Percentiles rank a stretch among this genome's conserved stretches.
Evolutionary conservation across 2,329 filamentous ascomycete species (phyloP).

Genomic region (Metarhizium robertsii): DNA sequence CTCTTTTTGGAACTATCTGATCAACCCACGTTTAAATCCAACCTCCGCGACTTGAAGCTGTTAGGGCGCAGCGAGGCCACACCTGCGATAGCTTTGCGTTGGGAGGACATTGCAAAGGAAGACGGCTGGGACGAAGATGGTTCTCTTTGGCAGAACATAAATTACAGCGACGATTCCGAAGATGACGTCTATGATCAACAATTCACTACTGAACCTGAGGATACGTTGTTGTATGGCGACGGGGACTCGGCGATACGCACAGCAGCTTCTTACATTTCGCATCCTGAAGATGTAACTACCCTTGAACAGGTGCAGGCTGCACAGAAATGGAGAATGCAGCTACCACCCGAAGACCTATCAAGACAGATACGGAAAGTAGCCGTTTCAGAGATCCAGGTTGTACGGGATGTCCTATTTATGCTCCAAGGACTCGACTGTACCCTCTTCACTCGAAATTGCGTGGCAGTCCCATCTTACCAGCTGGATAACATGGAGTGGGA

Average conservation of each 20-base stretch:
- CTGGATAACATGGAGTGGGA: conserved; percentile 40
- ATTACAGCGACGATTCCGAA: conserved; percentile 60
- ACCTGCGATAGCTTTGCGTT: conserved; percentile 48
- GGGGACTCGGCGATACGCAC: conserved; percentile 16
- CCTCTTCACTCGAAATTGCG: conserved; percentile 46
- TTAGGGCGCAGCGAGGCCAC: conserved; percentile 34
- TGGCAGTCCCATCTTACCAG: conserved; percentile 32
- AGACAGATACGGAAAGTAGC: conserved; percentile 28
- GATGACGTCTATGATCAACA: conserved; percentile 28
- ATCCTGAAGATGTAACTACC: conserved; percentile 21
- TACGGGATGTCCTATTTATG: conserved; percentile 79
- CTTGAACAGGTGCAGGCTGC: conserved; percentile 21
- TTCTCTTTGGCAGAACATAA: conserved; percentile 60
- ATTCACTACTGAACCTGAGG: conserved; percentile 29
- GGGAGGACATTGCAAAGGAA: conserved; percentile 70
- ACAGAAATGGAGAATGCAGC: conserved; percentile 26
- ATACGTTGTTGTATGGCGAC: conserved; percentile 20
- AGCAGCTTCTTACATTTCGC: conserved; percentile 25
- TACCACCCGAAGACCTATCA: conserved; percentile 23
- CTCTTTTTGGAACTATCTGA: conserved; percentile 76
- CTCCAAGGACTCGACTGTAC: conserved; percentile 68
- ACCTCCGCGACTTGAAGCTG: conserved; percentile 51
- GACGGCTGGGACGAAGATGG: conserved; percentile 62
- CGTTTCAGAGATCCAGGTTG: conserved; percentile 61
- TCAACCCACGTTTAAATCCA: conserved; percentile 62